These are phyloP conservation scores for Betula pendula DNA, from an alignment of 306 rosid genomes.

Conservation along the genomic window DNA sequence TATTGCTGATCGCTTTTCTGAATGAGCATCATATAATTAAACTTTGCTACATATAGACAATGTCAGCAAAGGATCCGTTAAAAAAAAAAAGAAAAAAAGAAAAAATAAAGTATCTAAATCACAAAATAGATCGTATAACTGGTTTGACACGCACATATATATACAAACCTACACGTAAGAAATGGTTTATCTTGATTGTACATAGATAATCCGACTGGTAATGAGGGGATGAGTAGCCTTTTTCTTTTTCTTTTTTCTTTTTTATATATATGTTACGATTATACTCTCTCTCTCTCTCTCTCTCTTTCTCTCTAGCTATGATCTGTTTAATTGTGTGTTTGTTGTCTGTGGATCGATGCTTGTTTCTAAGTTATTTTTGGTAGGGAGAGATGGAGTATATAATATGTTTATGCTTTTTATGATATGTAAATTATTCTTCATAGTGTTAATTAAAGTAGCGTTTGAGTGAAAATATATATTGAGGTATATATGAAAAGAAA, in stretches of 20 bases:
- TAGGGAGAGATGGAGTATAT: not conserved
- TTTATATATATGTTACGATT: not conserved
- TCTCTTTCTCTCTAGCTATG: no score
- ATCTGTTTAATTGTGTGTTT: not conserved
- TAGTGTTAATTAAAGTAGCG: not conserved
- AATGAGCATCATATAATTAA: not conserved
- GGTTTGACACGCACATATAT: slow-evolving; percentile 7
- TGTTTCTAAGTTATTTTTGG: not conserved
- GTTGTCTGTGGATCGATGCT: not conserved
- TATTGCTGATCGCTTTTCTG: slow-evolving; percentile 24
- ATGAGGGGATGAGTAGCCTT: not conserved
- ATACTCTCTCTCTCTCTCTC: not conserved
- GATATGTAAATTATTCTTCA: not conserved
- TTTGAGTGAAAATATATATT: not conserved
- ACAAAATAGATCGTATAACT: not conserved
- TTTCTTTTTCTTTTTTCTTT: no score
- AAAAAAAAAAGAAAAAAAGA: not conserved
- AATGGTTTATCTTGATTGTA: not conserved
- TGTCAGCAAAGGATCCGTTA: not conserved
- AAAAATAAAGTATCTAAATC: no score
- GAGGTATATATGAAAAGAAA: not conserved
- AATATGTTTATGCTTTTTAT: not conserved
- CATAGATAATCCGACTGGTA: slow-evolving; percentile 4
- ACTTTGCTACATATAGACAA: not conserved
- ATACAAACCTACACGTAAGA: not conserved